Conservation (phyloP, 1,284 basidiomycete species). For the Ustilago crameri region DNA sequence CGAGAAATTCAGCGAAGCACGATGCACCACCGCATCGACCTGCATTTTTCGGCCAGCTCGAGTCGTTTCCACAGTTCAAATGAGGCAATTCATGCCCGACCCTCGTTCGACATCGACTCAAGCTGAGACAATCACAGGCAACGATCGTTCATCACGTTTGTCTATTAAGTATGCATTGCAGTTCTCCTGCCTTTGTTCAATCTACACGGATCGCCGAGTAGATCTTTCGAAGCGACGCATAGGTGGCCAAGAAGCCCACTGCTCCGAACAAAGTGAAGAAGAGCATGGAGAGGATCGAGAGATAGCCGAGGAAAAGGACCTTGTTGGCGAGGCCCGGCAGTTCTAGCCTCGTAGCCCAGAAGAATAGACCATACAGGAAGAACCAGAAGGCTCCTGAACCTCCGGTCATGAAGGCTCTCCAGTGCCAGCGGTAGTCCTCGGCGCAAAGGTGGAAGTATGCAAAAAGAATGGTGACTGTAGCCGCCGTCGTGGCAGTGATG, state of each 20-base stretch:
- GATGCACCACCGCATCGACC: background rate
- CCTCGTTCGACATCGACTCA: no score
- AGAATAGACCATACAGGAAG: slow-evolving; percentile 81
- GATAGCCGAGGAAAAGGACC: slow-evolving; percentile 89
- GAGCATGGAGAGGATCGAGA: slow-evolving; percentile 82
- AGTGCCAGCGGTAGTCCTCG: slow-evolving; percentile 98
- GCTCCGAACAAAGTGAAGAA: slow-evolving; percentile 87
- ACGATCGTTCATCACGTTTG: no score
- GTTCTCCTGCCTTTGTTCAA: slow-evolving; percentile 28
- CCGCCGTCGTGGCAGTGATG: slow-evolving; percentile 76
- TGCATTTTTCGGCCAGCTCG: no score
- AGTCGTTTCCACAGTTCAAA: no score
- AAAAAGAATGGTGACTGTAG: slow-evolving; percentile 62
- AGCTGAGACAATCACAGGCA: no score
- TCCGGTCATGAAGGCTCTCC: slow-evolving; percentile 93
- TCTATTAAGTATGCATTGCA: background rate
- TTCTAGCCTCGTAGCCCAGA: slow-evolving; percentile 86
- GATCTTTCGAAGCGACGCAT: slow-evolving; percentile 51
- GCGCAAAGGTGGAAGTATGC: slow-evolving; percentile 87
- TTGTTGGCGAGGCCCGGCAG: slow-evolving; percentile 85
- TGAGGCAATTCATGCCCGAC: no score
- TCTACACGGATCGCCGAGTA: slow-evolving; percentile 63
- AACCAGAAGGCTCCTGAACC: slow-evolving; percentile 95
- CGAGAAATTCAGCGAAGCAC: background rate
- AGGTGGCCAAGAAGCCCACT: slow-evolving; percentile 57